Base-by-base conservation (phyloP, 805 yeast genomes). In the Sugiyamaella floridensis region DNA sequence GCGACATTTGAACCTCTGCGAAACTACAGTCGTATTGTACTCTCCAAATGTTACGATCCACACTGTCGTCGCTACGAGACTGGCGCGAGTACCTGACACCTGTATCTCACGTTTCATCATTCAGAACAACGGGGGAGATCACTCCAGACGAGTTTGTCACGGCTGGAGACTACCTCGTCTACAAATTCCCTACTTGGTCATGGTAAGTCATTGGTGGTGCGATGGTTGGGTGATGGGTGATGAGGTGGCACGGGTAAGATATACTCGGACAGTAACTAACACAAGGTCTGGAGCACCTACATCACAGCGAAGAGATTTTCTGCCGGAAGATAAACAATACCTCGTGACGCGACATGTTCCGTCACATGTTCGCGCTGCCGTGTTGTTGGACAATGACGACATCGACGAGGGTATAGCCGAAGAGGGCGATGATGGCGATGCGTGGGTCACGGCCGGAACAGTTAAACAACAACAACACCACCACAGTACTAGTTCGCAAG, bases 171-270 rank as follows among this genome's bases (percentile, higher is more conserved):
- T 93, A 89, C 68, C 72, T 93, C 53, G 90, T 84, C 32, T 83
- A 82, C 68, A 87, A 85, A 74, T 93, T 93, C 67, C 98, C 99
- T 1, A 93, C 98, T 0, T 93, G 99, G 99, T 81, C 82, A 56
- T 93, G 99, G 99, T 61, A 60, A 37, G 66, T 53, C 22, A 41
- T 8, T 8, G 8, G 20, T 42, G 18, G 4, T 15, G 43, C 12
- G 6, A n/a, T 11, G 4, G 22, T n/a, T n/a, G n/a, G n/a, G n/a
- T n/a, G n/a, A n/a, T n/a, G n/a, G n/a, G n/a, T n/a, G n/a, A n/a
- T n/a, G n/a, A n/a, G n/a, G n/a, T n/a, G n/a, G n/a, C n/a, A n/a
- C n/a, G n/a, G n/a, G n/a, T n/a, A n/a, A n/a, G n/a, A n/a, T n/a
- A n/a, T n/a, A n/a, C n/a, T n/a, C n/a, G n/a, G n/a, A n/a, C n/a